phyloP scores from a whole-genome alignment of 2,329 filamentous ascomycete genomes.

The Fusarium sp. region DNA sequence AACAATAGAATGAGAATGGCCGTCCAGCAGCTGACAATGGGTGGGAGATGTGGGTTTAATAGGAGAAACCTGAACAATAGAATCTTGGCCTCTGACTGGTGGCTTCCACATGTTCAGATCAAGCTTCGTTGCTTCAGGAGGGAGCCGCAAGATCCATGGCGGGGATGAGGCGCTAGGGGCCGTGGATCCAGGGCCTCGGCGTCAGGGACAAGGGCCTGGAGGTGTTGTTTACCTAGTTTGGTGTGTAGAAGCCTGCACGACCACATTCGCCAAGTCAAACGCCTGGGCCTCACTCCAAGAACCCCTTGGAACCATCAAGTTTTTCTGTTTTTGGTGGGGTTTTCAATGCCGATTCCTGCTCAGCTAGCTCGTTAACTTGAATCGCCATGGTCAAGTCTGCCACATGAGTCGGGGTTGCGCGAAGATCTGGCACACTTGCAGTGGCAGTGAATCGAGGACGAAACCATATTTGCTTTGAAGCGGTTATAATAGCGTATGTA shows the following conservation, averaged over 20 bases:
- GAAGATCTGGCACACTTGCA: conserved; percentile 27
- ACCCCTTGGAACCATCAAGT: conserved; percentile 35
- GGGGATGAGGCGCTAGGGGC: conserved; percentile 45
- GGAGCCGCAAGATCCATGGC: conserved; percentile 51
- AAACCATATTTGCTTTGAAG: conserved; percentile 38
- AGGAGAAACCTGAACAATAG: conserved; percentile 46
- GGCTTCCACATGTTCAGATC: conserved; percentile 35
- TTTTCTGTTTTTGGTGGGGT: conserved; percentile 15
- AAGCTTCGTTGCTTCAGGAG: conserved; percentile 39
- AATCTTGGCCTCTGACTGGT: conserved; percentile 40
- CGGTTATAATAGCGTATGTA: conserved; percentile 27
- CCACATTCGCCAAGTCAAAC: conserved; percentile 48
- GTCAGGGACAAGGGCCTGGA: conserved; percentile 38
- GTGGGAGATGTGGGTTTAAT: conserved; percentile 46
- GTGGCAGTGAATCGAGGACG: conserved; percentile 27
- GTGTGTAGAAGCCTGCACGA: conserved; percentile 41
- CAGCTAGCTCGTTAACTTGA: conserved; percentile 20
- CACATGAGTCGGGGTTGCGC: conserved; percentile 4
- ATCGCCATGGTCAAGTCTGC: conserved; percentile 8
- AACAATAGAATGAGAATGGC: conserved; percentile 49
- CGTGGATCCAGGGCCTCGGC: conserved; percentile 38
- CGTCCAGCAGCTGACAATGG: conserved; percentile 41
- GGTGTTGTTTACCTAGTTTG: conserved; percentile 39
- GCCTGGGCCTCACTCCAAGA: conserved; percentile 25
- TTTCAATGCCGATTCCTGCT: conserved; percentile 25